Base-by-base conservation (phyloP, 768 basidiomycete species). In the Naganishia vaughanmartiniae region DNA sequence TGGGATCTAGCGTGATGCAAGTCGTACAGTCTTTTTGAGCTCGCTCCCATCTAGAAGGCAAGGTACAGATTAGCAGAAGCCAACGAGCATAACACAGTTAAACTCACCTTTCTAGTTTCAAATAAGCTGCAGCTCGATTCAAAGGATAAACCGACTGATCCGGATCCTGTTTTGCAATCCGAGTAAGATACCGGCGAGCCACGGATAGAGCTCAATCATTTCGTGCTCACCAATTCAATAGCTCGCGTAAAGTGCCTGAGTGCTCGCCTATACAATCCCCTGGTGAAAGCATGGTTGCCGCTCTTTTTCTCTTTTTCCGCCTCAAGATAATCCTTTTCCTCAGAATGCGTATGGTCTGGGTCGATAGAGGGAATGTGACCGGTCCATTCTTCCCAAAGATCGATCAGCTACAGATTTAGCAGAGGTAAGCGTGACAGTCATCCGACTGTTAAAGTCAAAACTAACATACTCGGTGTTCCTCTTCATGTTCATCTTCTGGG, bases 51-150 rank as follows among this genome's bases (percentile, higher is more conserved):
- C 56, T 60, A 60, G 4, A 34, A 36, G 19, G 28, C 7, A 15
- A 34, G 33, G n/a, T n/a, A n/a, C 28, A 14, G 2, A 9, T 45
- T 51, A 36, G 57, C 19, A 26, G 9, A 11, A 15, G 4, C 15
- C 46, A 21, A 42, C 4, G 31, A 42, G 46, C 39, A 65, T 66
- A 30, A 71, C 34, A 53, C 31, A 42, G n/a, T 31, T 48, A 1
- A 14, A 60, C 92, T 83, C 84, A 93, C 93, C 94, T 95, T 86
- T 87, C 88, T 83, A 95, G 86, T 85, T 93, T 94, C 72, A 97
- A 85, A 83, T 93, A 93, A 34, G 92, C 91, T 36, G 91, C 90
- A 54, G 92, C 91, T 54, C 94, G 87, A 78, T 97, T 97, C 48
- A 72, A 46, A 42, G 66, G 66, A 58, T 72, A 72, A 9, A 72